Evolutionary conservation across 2,329 filamentous ascomycete genomes (phyloP).

Genomic region (Orbilia oligospora): DNA sequence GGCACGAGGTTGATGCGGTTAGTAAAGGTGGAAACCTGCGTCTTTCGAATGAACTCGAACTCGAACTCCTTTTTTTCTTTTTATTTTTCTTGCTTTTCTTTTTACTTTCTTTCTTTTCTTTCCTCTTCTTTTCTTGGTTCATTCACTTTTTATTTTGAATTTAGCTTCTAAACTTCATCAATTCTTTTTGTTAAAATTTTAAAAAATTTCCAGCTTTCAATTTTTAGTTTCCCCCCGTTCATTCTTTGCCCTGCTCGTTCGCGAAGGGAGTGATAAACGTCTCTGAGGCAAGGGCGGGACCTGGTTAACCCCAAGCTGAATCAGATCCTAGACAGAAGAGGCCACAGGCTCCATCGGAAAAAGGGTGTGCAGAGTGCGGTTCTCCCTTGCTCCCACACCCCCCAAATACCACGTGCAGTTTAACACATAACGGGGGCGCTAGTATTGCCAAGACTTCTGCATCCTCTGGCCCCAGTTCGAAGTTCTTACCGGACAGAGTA

Average conservation of each 20-base stretch:
- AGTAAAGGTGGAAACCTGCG: slow-evolving; percentile 27
- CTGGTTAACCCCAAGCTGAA: slow-evolving; percentile 45
- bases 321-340: slow-evolving; percentile 48
- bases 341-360: slow-evolving; percentile 52
- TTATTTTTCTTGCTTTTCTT: slow-evolving; percentile 21
- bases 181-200: slow-evolving; percentile 3
- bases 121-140: background rate
- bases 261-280: slow-evolving; percentile 29
- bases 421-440: slow-evolving; percentile 60
- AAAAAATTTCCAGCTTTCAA: no score
- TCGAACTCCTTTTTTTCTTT: slow-evolving; percentile 26
- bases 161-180: background rate
- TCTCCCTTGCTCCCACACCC: slow-evolving; percentile 47
- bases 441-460: slow-evolving; percentile 38
- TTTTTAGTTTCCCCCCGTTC: slow-evolving; percentile 3
- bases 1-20: slow-evolving; percentile 33
- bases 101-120: background rate
- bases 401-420: slow-evolving; percentile 56
- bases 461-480: slow-evolving; percentile 16
- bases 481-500: slow-evolving; percentile 37
- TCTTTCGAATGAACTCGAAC: background rate
- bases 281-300: slow-evolving; percentile 47
- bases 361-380: slow-evolving; percentile 42
- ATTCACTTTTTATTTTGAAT: background rate
- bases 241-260: slow-evolving; percentile 9